Evolutionary conservation across 345 rosid genomes (phyloP).

Genomic region (Eutrema japonicum): DNA sequence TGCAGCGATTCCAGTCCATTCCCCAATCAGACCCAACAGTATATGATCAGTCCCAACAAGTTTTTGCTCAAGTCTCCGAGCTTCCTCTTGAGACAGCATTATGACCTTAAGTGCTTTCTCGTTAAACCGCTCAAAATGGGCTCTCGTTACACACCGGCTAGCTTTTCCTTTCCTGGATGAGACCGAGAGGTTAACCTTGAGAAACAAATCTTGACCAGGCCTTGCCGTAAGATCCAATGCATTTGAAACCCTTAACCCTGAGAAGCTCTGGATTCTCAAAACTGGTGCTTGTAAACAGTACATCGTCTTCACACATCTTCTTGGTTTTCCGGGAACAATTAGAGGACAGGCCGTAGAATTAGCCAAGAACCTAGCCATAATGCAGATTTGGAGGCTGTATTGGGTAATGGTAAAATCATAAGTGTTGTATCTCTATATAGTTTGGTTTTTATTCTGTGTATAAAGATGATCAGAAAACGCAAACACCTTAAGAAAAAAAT

Average conservation of each 20-base stretch:
- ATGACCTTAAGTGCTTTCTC: slow-evolving; percentile 92
- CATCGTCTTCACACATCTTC: slow-evolving; percentile 54
- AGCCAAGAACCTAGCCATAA: slow-evolving; percentile 73
- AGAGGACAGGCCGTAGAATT: slow-evolving; percentile 55
- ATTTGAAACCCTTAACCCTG: slow-evolving; percentile 62
- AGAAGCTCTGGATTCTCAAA: slow-evolving; percentile 54
- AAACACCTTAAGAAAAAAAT: background rate
- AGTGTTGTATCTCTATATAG: background rate
- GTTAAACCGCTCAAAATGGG: slow-evolving; percentile 88
- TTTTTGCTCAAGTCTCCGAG: slow-evolving; percentile 86
- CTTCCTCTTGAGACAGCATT: slow-evolving; percentile 95
- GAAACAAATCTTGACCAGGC: slow-evolving; percentile 52
- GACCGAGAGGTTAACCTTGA: slow-evolving; percentile 46
- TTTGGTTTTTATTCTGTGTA: background rate
- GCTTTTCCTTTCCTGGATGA: slow-evolving; percentile 54
- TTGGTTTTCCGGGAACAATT: slow-evolving; percentile 50
- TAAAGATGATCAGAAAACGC: background rate
- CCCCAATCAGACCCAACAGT: slow-evolving; percentile 82
- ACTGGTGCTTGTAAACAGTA: slow-evolving; percentile 47
- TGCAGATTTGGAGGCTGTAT: slow-evolving; percentile 50
- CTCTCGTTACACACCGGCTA: slow-evolving; percentile 57
- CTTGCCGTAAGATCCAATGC: slow-evolving; percentile 48
- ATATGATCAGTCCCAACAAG: slow-evolving; percentile 95
- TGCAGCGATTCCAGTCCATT: slow-evolving; percentile 95
- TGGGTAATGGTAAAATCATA: slow-evolving; percentile 8